Evolutionary conservation across 768 basidiomycete genomes (phyloP), one percentile per base, ranked within the genome.

Genomic region (Boletus rufocinnamomeus): DNA sequence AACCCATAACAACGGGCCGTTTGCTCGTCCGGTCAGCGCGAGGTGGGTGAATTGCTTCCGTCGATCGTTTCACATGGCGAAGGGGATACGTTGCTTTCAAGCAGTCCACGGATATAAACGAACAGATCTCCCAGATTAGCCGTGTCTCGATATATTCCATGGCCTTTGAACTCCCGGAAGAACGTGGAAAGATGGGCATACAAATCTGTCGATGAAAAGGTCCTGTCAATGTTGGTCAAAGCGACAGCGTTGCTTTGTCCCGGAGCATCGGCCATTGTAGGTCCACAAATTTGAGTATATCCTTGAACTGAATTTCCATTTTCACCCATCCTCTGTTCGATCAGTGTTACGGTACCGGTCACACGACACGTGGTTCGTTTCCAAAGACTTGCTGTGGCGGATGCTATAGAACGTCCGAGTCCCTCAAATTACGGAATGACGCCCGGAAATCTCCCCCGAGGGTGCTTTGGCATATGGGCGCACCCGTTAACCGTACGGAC

Each of bases 221-320:
- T 23, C 28, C 16, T 19, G 28, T 41, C 17, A 30, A 4, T 14
- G 30, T 16, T 14, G 59, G 50, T 14, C 59, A 55, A 56, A 56
- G 52, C 59, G 35, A 14, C 16, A 13, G 19, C 2, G 9, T 30
- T 38, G 52, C 60, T 56, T 62, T 62, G 45, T 56, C 37, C 52
- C 28, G 21, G 21, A 30, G 34, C 51, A 38, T 23, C 2, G 10
- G 27, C 40, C 28, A 34, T 61, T 43, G 45, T 61, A 17, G 25
- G 59, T 62, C 46, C 59, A 56, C 19, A 23, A 4, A 56, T 8
- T 10, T 37, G 38, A 19, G 14, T 56, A 8, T 41, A 27, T 14
- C 23, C 30, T 34, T 28, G 25, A 23, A 13, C 5, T 52, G 11
- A 28, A n/a, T 45, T 38, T 27, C 46, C 21, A 11, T 35, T 17